Conservation (phyloP, 2,329 filamentous ascomycete species). For the Beauveria caledonica region DNA sequence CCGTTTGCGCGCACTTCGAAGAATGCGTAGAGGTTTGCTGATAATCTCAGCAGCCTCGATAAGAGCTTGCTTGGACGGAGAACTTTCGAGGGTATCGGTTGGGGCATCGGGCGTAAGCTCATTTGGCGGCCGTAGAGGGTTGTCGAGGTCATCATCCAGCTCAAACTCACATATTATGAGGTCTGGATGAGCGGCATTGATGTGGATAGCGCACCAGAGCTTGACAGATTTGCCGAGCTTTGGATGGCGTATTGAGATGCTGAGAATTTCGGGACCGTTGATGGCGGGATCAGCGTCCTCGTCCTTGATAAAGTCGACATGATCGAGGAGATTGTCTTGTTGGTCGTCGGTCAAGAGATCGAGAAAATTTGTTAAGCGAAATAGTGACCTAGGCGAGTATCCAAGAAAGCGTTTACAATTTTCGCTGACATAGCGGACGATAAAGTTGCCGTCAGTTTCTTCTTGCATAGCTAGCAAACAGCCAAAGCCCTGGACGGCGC, state of each 20-base stretch:
- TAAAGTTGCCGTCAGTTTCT: slow-evolving; percentile 56
- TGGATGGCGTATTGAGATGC: slow-evolving; percentile 59
- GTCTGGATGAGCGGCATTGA: slow-evolving; percentile 58
- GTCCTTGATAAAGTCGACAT: slow-evolving; percentile 80
- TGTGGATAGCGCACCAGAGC: slow-evolving; percentile 82
- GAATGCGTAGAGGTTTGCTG: slow-evolving; percentile 69
- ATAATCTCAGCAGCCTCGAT: slow-evolving; percentile 66
- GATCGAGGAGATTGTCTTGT: slow-evolving; percentile 73
- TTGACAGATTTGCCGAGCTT: slow-evolving; percentile 49
- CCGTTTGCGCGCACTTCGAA: slow-evolving; percentile 66
- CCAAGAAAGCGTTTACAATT: slow-evolving; percentile 71
- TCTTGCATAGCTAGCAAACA: slow-evolving; percentile 67
- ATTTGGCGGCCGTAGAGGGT: slow-evolving; percentile 57
- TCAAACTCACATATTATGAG: slow-evolving; percentile 85
- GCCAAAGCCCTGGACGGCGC: slow-evolving; percentile 74
- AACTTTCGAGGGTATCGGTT: slow-evolving; percentile 64
- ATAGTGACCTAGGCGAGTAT: slow-evolving; percentile 68
- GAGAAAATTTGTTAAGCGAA: slow-evolving; percentile 66
- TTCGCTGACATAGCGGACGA: slow-evolving; percentile 70
- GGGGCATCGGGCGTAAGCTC: slow-evolving; percentile 54
- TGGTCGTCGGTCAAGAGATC: slow-evolving; percentile 80
- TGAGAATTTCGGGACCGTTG: slow-evolving; percentile 82
- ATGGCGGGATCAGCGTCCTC: slow-evolving; percentile 66
- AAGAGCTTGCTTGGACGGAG: slow-evolving; percentile 66
- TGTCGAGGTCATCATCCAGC: slow-evolving; percentile 63